Evolutionary conservation across 371 early-diverging fungal species (phyloP), one percentile per base, ranked within the genome.

Genomic region (Mortierella sp.): DNA sequence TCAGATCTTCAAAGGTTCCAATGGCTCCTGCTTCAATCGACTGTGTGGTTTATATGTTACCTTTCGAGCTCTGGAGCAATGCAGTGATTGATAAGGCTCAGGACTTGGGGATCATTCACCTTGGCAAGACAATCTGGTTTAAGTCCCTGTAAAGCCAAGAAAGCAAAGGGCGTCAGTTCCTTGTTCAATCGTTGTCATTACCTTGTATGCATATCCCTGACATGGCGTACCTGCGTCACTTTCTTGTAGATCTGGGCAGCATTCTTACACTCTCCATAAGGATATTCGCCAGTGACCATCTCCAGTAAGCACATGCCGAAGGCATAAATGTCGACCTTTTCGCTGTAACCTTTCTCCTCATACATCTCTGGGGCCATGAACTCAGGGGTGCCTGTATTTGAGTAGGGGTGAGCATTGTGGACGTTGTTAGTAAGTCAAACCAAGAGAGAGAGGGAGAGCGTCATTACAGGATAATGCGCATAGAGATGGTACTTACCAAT

Each of bases 321-420:
- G 13, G 97, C 94, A 82, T 96, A 97, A 43, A 97, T 92, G 76
- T 95, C 95, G 31, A 93, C 95, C 63, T 91, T 92, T 80, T 94
- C 95, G 69, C 83, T 90, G 80, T 97, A 96, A 31, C 91, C 90
- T 54, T 91, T 87, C 77, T 95, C 94, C 61, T 93, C 91, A 72
- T 97, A 96, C 84, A 95, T 90, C 80, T 96, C 96, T n/a, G 96
- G 96, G n/a, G 93, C 95, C 94, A 95, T 94, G 63, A 94, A 96
- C 69, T 96, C 94, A 9, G 96, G 96, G 1, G 96, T 95, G 21
- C 93, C 91, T 67, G 84, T 70, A 28, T 14, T n/a, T n/a, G n/a
- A n/a, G n/a, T n/a, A 24, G 9, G 19, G 16, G 24, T 7, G 28
- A 49, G 25, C 14, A 49, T 25, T 17, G 10, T 49, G 12, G 28